phyloP scores from a whole-genome alignment of 352 stramenopile species.

The Globisporangium abappressorium region DNA sequence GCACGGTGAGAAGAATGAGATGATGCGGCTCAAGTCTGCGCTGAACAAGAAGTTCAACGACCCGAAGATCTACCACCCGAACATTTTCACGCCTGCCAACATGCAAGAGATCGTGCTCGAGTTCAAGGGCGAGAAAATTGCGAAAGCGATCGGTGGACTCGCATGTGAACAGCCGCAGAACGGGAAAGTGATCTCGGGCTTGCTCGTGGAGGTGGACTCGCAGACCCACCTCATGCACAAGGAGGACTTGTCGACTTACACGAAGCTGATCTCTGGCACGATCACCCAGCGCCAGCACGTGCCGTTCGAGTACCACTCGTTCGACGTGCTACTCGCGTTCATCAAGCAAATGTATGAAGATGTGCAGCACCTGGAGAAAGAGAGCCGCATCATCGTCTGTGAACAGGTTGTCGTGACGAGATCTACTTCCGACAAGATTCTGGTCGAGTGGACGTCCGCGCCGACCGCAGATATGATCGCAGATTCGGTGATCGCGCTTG shows the following conservation, averaged over 20 bases:
- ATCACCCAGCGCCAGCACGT: slow-evolving; percentile 87
- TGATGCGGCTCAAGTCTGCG: slow-evolving; percentile 94
- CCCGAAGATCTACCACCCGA: slow-evolving; percentile 78
- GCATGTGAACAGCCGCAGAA: slow-evolving; percentile 75
- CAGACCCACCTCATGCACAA: slow-evolving; percentile 85
- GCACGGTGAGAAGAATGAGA: slow-evolving; percentile 98
- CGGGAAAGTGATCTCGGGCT: slow-evolving; percentile 71
- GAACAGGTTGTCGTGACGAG: slow-evolving; percentile 72
- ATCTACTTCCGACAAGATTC: slow-evolving; percentile 35
- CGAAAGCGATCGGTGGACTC: slow-evolving; percentile 78
- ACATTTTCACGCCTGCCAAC: slow-evolving; percentile 81
- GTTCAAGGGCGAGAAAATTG: slow-evolving; percentile 88
- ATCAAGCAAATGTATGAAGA: slow-evolving; percentile 85
- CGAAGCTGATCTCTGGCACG: slow-evolving; percentile 71
- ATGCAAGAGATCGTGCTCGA: slow-evolving; percentile 87
- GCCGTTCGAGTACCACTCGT: slow-evolving; percentile 75
- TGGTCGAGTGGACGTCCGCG: slow-evolving; percentile 87
- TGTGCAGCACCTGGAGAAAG: slow-evolving; percentile 47
- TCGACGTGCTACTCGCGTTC: slow-evolving; percentile 76
- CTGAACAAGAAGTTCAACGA: slow-evolving; percentile 90
- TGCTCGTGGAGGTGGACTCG: slow-evolving; percentile 84
- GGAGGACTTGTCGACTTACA: slow-evolving; percentile 83
- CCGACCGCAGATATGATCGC: slow-evolving; percentile 95
- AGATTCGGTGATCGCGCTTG: slow-evolving; percentile 93
- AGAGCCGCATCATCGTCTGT: slow-evolving; percentile 66